Base-by-base conservation (phyloP, 768 basidiomycete genomes). In the Pisolithus marmoratus region DNA sequence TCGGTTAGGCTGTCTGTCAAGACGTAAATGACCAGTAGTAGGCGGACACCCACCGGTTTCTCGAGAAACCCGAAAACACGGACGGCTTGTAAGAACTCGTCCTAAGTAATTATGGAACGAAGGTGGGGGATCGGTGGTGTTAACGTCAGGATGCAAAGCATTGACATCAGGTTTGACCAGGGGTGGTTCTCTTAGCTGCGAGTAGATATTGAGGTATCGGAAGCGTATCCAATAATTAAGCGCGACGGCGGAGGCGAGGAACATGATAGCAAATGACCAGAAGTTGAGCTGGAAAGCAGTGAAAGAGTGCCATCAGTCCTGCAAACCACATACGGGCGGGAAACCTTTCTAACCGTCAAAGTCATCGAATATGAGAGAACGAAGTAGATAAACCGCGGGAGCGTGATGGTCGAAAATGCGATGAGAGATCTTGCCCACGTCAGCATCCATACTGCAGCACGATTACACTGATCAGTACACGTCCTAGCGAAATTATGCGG, bases 51-150 rank as follows among this genome's bases (percentile, higher is more conserved):
- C 57, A 94, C 96, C 0, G 94, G 94, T 71, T 96, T 97, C 72
- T 99, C 96, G 9, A 85, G 73, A 65, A 98, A 98, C 19, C 96
- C 96, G 61, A 99, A 99, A 9, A 99, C 90, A 44, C 94, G 82
- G 51, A 99, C 90, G 11, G 96, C 96, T 59, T 94, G 87, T 50
- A 98, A 70, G 65, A 99, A 98, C 63, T 99, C 96, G 65, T 98
- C 95, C n/a, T 24, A 98, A 77, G 60, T 98, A 98, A 61, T 95
- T 94, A 66, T 95, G 94, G 65, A 97, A 94, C 1, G 87, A 79
- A 12, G 87, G 81, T 0, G 82, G 80, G 14, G 83, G 74, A 49
- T 87, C 84, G 61, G 75, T 68, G 15, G 85, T 80, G 54, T 93
- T 93, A 20, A 95, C 87, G 65, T 96, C 93, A 2, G 94, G 94